Conservation (phyloP, 1,284 basidiomycete genomes). For the Cryptococcus depauperatus region DNA sequence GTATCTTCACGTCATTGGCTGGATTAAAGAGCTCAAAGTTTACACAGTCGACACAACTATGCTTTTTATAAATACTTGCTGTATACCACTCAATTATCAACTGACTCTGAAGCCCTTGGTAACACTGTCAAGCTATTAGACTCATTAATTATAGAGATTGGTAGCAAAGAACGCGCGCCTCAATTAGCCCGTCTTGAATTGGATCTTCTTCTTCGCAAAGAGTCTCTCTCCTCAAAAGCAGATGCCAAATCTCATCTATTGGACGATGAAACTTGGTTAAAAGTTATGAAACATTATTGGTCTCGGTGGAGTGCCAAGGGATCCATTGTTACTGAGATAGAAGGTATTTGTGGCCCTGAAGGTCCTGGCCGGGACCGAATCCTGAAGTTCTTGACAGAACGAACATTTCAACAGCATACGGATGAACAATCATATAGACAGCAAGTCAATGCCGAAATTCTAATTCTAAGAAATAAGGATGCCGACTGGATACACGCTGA, state of each 20-base stretch:
- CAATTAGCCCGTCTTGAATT: slow-evolving; percentile 27
- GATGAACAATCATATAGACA: slow-evolving; percentile 21
- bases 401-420: slow-evolving; percentile 9
- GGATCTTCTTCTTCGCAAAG: slow-evolving; percentile 3
- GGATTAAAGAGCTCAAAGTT: not conserved
- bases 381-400: slow-evolving; percentile 11
- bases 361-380: not conserved
- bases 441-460: slow-evolving; percentile 21
- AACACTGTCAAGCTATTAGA: slow-evolving; percentile 10
- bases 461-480: slow-evolving; percentile 11
- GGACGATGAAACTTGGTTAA: slow-evolving; percentile 17
- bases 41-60: slow-evolving; percentile 30
- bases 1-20: slow-evolving; percentile 8
- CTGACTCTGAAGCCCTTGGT: not conserved
- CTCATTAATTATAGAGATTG: slow-evolving; percentile 17
- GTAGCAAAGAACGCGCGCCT: slow-evolving; percentile 29
- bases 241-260: not conserved
- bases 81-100: not conserved
- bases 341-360: slow-evolving; percentile 10
- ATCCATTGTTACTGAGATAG: slow-evolving; percentile 25
- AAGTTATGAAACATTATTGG: slow-evolving; percentile 27
- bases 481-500: slow-evolving; percentile 8
- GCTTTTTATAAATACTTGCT: slow-evolving; percentile 32
- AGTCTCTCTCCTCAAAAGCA: not conserved
- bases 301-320: slow-evolving; percentile 30